Percentiles rank a stretch among this genome's conserved stretches.
Evolutionary conservation across 129 eudicot species (phyloP).

Genomic region (Saposhnikovia divaricata): DNA sequence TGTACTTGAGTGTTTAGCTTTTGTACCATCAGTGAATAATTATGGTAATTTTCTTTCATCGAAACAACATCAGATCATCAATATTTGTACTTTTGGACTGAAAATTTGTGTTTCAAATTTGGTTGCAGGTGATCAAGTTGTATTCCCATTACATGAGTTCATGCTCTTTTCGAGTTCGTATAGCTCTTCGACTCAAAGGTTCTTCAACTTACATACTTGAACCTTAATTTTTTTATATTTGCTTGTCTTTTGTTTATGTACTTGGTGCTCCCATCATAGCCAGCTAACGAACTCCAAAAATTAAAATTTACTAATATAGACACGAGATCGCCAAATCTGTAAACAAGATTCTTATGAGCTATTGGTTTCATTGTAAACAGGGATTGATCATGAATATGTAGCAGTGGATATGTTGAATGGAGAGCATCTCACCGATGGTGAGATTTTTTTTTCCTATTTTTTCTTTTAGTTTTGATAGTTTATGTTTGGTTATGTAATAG

Average conservation of each 20-base stretch:
- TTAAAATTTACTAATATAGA: too few relatives aligned
- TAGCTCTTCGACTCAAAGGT: slow-evolving; percentile 9
- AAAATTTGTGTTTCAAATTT: background rate
- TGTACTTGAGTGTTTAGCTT: background rate
- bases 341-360: background rate
- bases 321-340: background rate
- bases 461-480: background rate
- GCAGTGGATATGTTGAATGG: slow-evolving; percentile 1
- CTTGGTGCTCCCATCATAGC: background rate
- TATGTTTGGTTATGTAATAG: background rate
- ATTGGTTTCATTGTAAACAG: background rate
- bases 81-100: background rate
- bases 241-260: background rate
- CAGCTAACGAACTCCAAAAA: background rate
- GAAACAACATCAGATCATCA: background rate
- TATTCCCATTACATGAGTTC: slow-evolving; percentile 10
- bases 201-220: background rate
- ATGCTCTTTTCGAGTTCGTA: slow-evolving; percentile 9
- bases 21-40: background rate
- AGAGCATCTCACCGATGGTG: background rate
- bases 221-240: background rate
- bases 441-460: background rate
- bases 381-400: slow-evolving; percentile 8
- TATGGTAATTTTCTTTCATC: background rate
- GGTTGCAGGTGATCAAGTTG: background rate